Conservation (phyloP, 140 eudicot species). For the Erigeron philadelphicus region DNA sequence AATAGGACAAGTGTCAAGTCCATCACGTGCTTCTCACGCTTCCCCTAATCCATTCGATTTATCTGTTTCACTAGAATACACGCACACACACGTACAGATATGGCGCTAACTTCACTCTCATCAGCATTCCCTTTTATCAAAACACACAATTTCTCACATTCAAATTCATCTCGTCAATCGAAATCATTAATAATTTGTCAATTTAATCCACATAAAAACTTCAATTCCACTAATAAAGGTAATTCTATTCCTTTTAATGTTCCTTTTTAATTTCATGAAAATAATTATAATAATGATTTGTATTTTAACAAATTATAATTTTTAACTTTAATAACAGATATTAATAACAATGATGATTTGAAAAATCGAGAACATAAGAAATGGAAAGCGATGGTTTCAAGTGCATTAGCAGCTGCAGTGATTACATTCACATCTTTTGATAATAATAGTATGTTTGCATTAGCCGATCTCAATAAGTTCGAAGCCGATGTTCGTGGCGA, state of each 20-base stretch:
- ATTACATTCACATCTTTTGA: constrained; percentile 25
- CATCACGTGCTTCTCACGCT: too few relatives aligned
- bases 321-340: neutral
- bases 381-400: too few relatives aligned
- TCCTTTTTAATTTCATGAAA: neutral
- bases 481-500: constrained; percentile 90
- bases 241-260: neutral
- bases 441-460: constrained; percentile 36
- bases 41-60: too few relatives aligned
- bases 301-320: too few relatives aligned
- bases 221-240: constrained; percentile 28
- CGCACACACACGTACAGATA: too few relatives aligned
- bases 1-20: too few relatives aligned
- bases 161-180: constrained; percentile 18
- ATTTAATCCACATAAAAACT: constrained; percentile 20
- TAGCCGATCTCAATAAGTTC: constrained; percentile 85
- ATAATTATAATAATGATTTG: neutral
- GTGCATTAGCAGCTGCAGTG: too few relatives aligned
- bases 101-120: constrained; percentile 49
- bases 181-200: constrained; percentile 31
- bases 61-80: too few relatives aligned
- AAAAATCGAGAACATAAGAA: too few relatives aligned
- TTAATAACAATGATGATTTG: too few relatives aligned
- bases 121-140: constrained; percentile 37
- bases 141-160: constrained; percentile 30